Evolutionary conservation across 305 asterid genomes (phyloP), one percentile per base, ranked within the genome.

Genomic region (Ajuga reptans): DNA sequence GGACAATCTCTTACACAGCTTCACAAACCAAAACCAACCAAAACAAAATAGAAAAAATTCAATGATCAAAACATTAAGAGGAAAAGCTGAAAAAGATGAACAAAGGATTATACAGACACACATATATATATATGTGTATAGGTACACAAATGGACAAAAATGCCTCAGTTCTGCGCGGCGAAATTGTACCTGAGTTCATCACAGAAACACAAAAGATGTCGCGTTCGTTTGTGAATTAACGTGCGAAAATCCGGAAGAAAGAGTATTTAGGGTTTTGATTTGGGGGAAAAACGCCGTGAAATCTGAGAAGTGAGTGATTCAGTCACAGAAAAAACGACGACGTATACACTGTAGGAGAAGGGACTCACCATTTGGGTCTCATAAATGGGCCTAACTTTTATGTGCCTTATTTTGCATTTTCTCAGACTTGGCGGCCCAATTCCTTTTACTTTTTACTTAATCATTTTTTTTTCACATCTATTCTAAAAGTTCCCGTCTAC

Each of bases 131-230:
- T 36, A 6, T 5, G 6, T 8, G 5, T 34, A 34, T 36, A 36
- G 0, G 1, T 6, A 36, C 10, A 36, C 41, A 62, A 39, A 41
- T 60, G 6, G 17, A 39, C 2, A 2, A 33, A 46, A 10, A 29
- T 17, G 36, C 45, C 73, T 75, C 80, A 16, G 70, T 43, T 21
- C 27, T 21, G 2, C 77, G 69, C 29, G 61, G 68, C 3, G 45
- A 67, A 14, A 52, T 42, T 50, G 93, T 87, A 14, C 87, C 89
- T 18, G 85, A 71, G 45, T 68, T 53, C 81, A 81, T 80, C 52
- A 85, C 86, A 37, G 83, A 85, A 36, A 80, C 84, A 24, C 51
- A 12, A 34, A 66, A 73, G 9, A 39, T 1, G 72, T 74, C 84
- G 82, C 81, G 3, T 10, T 63, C 9, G 14, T 53, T 68, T 8